phyloP scores from a whole-genome alignment of 2,329 filamentous ascomycete species.

The Colletotrichum sp. region DNA sequence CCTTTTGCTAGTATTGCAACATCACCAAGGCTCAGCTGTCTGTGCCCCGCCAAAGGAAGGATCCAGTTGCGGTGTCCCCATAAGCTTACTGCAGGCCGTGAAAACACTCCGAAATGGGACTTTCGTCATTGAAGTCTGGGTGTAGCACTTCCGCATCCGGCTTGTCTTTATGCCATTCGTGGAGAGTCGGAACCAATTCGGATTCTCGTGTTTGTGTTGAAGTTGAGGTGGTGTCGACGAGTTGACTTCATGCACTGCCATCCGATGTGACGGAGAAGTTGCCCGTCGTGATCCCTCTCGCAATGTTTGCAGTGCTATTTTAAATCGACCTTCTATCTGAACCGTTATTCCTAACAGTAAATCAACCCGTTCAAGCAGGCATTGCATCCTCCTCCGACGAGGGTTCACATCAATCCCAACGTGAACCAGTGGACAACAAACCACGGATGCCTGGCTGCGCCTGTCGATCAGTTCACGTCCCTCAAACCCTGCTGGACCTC shows the following conservation, averaged over 20 bases:
- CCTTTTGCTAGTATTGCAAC: not conserved
- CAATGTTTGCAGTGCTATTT: not conserved
- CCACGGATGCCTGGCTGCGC: not conserved
- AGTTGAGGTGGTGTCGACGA: not conserved
- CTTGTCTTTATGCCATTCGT: not conserved
- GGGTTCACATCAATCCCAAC: not conserved
- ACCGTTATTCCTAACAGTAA: not conserved
- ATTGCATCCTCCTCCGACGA: not conserved
- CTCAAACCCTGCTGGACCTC: not conserved
- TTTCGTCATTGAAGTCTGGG: not conserved
- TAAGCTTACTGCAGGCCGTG: not conserved
- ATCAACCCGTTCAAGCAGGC: accelerated
- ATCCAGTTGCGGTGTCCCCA: not conserved
- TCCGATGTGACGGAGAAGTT: not conserved
- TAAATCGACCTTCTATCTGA: not conserved
- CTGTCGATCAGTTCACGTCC: not conserved
- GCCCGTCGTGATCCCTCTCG: not conserved
- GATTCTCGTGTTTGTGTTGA: not conserved
- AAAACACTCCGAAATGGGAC: not conserved
- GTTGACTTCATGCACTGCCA: not conserved
- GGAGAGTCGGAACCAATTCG: accelerated
- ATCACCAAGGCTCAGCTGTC: not conserved
- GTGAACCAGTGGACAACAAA: not conserved
- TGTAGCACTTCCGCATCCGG: not conserved
- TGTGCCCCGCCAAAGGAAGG: not conserved